phyloP scores from a whole-genome alignment of 768 basidiomycete genomes.

The Termitomyces sp. region DNA sequence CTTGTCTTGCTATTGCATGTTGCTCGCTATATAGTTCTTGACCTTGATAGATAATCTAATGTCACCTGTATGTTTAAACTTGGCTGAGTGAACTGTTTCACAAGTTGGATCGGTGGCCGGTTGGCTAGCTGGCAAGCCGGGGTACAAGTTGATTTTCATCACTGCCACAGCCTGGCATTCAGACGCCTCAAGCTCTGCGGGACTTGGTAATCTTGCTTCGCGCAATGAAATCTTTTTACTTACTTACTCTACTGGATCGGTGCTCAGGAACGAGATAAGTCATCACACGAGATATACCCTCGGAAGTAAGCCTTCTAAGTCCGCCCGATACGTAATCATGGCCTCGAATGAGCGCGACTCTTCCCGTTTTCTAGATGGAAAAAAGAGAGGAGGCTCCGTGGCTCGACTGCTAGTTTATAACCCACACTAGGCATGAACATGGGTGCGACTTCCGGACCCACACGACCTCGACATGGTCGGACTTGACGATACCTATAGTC shows the following conservation, averaged over 20 bases:
- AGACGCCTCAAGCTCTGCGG: too few species aligned
- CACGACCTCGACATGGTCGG: conserved; percentile 9
- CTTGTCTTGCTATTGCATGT: background rate
- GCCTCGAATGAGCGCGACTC: background rate
- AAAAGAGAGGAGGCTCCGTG: background rate
- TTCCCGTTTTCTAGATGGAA: background rate
- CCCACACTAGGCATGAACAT: background rate
- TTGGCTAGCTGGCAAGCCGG: too few species aligned
- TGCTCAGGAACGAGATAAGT: background rate
- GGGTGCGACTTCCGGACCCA: background rate
- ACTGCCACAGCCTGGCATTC: too few species aligned
- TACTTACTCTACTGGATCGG: too few species aligned
- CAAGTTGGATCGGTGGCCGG: too few species aligned
- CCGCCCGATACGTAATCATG: background rate
- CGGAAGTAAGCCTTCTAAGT: background rate
- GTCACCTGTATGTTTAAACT: background rate
- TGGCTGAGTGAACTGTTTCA: background rate
- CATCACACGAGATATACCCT: background rate
- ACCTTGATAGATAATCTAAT: background rate
- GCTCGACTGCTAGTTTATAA: background rate
- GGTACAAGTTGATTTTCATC: too few species aligned
- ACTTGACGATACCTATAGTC: conserved; percentile 15
- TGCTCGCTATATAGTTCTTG: background rate
- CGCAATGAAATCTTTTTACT: too few species aligned
- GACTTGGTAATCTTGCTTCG: background rate